Base-by-base conservation (phyloP, 2,329 filamentous ascomycete species). In the Colletotrichum sp. region DNA sequence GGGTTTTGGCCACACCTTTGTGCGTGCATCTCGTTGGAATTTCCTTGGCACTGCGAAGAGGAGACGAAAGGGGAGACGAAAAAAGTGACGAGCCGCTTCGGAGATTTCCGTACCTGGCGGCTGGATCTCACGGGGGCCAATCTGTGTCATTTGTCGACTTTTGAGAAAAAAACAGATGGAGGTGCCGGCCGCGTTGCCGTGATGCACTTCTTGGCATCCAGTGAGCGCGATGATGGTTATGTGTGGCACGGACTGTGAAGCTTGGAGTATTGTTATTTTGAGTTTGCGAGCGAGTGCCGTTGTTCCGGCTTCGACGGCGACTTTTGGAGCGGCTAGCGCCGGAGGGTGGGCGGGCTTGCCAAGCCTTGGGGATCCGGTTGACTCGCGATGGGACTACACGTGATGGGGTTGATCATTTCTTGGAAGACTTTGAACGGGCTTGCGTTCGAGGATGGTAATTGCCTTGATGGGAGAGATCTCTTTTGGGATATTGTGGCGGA, bases 101-200 rank as follows among this genome's bases (percentile, higher is more conserved):
- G 66, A 65, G 66, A 74, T 65, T 63, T 63, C 59, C 71, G 71
- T 71, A 48, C 66, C 71, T 68, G 55, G 7, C 26, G 18, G 26
- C 32, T n/a, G 39, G 39, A 12, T 48, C 18, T 24, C 24, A 55
- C 16, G 52, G 28, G n/a, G n/a, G n/a, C 36, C 15, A 22, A 52
- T 24, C n/a, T 52, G 44, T 24, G n/a, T 52, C 44, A 8, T 8
- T 52, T 52, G 18, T 48, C 39, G 39, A 48, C 18, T 44, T 44
- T n/a, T 36, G 39, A 44, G 39, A 10, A 12, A n/a, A 18, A 10
- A 44, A 6, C 18, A 10, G 9, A 52, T 52, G 44, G 44, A 52
- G 44, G n/a, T 24, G 44, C 44, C 44, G 44, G 44, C 44, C 44
- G 44, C n/a, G n/a, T 52, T 8, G 6, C 44, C 44, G 44, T 22